A percentile compares a stretch with the other conserved stretches of the same genome.
Evolutionary conservation across 2,329 filamentous ascomycete genomes (phyloP).

Genomic region (Pseudogymnoascus sp.): DNA sequence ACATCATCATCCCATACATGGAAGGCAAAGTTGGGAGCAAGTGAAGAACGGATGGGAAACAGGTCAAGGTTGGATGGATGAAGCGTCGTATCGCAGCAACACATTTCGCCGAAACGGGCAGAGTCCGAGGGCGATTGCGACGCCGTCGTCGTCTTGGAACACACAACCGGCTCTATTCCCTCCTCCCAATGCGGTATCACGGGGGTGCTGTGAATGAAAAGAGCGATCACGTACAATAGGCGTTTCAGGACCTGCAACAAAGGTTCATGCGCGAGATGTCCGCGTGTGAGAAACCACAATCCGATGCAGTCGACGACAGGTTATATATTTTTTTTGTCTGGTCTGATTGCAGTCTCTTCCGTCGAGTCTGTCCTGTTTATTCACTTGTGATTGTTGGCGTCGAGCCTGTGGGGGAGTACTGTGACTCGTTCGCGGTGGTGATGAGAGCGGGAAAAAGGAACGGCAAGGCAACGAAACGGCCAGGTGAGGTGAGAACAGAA

Average conservation of each 20-base stretch:
- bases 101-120: background rate
- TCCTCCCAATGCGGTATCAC: background rate
- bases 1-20: background rate
- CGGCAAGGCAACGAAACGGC: background rate
- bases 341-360: background rate
- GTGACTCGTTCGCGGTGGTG: background rate
- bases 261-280: background rate
- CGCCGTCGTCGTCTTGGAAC: background rate
- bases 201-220: background rate
- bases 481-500: background rate
- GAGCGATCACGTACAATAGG: background rate
- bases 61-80: background rate
- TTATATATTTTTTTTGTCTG: background rate
- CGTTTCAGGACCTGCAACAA: background rate
- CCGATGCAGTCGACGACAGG: background rate
- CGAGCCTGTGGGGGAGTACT: background rate
- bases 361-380: background rate
- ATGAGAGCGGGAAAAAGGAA: background rate
- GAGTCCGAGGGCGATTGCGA: background rate
- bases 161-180: too few species aligned
- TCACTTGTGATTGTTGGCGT: background rate
- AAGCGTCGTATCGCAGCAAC: background rate
- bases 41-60: background rate
- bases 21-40: background rate
- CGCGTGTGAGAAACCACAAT: background rate